A percentile compares a stretch with the other conserved stretches of the same genome.
phyloP scores from a whole-genome alignment of 139 green algal species.

The Trebouxia sp. region DNA sequence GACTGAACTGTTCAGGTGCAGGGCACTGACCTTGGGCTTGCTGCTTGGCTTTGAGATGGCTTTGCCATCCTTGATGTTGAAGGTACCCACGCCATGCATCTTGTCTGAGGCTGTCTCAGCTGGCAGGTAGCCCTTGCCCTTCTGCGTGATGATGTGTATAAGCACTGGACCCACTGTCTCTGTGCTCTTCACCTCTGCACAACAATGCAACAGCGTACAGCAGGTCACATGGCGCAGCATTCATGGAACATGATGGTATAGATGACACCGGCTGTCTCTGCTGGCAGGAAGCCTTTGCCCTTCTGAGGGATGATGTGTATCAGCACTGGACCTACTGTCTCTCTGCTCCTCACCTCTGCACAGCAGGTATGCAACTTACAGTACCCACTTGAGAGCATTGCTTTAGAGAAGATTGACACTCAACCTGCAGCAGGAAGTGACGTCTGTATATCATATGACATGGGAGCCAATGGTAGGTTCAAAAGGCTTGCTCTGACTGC shows the following conservation, averaged over 20 bases:
- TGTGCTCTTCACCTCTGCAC: slow-evolving; percentile 89
- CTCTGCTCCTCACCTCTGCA: slow-evolving; percentile 88
- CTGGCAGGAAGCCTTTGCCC: slow-evolving; percentile 91
- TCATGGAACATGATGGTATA: not conserved
- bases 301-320: slow-evolving; percentile 98
- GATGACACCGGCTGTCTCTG: slow-evolving; percentile 89
- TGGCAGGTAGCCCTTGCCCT: slow-evolving; percentile 93
- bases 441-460: too few species aligned
- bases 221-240: not conserved
- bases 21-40: slow-evolving; percentile 33
- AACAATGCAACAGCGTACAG: not conserved
- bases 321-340: slow-evolving; percentile 93
- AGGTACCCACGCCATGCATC: slow-evolving; percentile 98
- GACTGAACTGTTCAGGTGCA: too few species aligned
- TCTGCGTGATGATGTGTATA: slow-evolving; percentile 97
- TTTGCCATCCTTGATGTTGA: slow-evolving; percentile 91
- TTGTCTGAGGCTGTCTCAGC: slow-evolving; percentile 93
- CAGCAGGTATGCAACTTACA: not conserved
- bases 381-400: not conserved
- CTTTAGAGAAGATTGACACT: not conserved
- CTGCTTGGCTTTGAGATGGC: slow-evolving; percentile 72
- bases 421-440: not conserved
- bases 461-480: too few species aligned
- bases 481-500: too few species aligned
- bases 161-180: slow-evolving; percentile 95